Percentiles rank a stretch among this genome's conserved stretches.
phyloP scores from a whole-genome alignment of 202 grass and related monocot genomes.

The Cymbopogon flexuosus region DNA sequence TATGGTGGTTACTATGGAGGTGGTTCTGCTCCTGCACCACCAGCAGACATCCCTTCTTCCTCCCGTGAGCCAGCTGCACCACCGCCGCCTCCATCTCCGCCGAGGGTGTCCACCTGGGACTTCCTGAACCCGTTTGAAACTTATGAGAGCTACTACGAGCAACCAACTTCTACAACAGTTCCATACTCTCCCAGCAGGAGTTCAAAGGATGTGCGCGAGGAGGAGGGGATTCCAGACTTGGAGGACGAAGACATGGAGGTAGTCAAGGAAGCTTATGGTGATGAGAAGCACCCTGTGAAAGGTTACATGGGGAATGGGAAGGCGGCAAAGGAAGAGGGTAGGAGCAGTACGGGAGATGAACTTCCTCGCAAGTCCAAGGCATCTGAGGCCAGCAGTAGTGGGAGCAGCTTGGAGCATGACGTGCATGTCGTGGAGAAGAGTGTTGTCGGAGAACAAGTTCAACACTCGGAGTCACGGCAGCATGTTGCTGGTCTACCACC shows the following conservation, averaged over 20 bases:
- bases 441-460: conserved; percentile 53
- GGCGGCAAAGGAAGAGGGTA: conserved; percentile 35
- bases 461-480: conserved; percentile 38
- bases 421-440: conserved; percentile 84
- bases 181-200: conserved; percentile 67
- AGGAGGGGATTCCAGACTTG: conserved; percentile 91
- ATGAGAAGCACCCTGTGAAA: conserved; percentile 44
- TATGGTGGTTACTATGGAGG: conserved; percentile 56
- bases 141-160: conserved; percentile 64
- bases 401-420: conserved; percentile 55
- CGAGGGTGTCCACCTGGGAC: conserved; percentile 88
- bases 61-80: conserved; percentile 29
- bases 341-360: conserved; percentile 36
- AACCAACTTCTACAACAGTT: conserved; percentile 14
- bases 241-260: conserved; percentile 78
- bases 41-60: conserved; percentile 33
- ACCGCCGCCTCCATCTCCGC: conserved; percentile 73
- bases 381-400: conserved; percentile 48
- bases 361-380: conserved; percentile 49
- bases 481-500: conserved; percentile 35
- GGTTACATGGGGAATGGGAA: conserved; percentile 53
- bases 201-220: conserved; percentile 77
- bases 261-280: conserved; percentile 75
- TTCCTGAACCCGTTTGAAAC: conserved; percentile 87
- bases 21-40: conserved; percentile 32